phyloP scores from a whole-genome alignment of 176 grass and related monocot species.

The Cenchrus fungigraminus region DNA sequence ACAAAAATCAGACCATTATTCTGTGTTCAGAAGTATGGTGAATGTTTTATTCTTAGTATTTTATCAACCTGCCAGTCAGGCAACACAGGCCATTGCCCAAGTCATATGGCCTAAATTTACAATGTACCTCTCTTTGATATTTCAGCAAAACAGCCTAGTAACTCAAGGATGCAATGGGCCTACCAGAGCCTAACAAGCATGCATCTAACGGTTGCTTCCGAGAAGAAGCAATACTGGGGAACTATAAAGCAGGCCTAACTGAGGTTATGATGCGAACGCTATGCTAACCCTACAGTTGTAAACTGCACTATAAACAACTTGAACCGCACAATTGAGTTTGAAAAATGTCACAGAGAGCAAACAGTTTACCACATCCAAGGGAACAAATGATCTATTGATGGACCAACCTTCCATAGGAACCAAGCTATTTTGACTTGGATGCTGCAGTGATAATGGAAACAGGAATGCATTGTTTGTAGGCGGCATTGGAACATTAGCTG shows the following conservation, averaged over 20 bases:
- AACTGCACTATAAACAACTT: conserved; percentile 24
- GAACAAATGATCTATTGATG: conserved; percentile 12
- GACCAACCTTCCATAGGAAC: conserved; percentile 56
- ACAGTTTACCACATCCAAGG: not conserved
- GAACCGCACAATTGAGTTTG: not conserved
- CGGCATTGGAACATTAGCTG: conserved; percentile 41
- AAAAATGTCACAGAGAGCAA: not conserved
- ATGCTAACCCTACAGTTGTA: not conserved
- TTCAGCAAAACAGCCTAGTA: too few species aligned
- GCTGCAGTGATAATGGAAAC: conserved; percentile 48
- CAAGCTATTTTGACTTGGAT: conserved; percentile 45
- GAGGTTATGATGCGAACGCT: not conserved
- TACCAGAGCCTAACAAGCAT: not conserved
- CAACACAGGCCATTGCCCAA: too few species aligned
- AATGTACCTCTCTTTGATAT: too few species aligned
- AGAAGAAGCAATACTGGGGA: not conserved
- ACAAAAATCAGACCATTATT: not conserved
- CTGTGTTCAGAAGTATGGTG: not conserved
- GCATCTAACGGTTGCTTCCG: not conserved
- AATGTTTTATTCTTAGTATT: not conserved
- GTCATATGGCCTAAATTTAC: too few species aligned
- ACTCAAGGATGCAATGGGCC: too few species aligned
- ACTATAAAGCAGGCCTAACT: not conserved
- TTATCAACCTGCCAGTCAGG: not conserved
- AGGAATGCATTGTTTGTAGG: conserved; percentile 41